Evolutionary conservation across 306 rosid genomes (phyloP).

Genomic region (Begonia masoniana): DNA sequence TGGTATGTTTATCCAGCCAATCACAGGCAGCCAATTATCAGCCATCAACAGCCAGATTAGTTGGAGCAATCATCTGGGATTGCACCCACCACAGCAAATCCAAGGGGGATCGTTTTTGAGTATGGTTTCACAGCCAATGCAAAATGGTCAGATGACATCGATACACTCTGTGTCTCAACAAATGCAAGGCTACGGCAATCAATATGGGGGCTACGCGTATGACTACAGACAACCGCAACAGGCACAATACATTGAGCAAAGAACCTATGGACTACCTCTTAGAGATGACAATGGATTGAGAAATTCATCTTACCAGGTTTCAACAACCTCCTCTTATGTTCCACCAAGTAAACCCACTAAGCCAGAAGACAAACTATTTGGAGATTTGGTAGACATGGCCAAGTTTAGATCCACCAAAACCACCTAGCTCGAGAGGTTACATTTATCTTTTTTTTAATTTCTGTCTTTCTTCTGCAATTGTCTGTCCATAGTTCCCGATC

Average conservation of each 20-base stretch:
- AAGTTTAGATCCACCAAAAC: conserved; percentile 67
- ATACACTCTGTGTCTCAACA: conserved; percentile 70
- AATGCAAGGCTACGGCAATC: conserved; percentile 69
- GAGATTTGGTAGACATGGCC: conserved; percentile 87
- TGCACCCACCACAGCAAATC: conserved; percentile 26
- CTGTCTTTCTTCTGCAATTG: too few species aligned
- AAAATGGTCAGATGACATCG: conserved; percentile 33
- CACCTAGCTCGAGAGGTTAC: conserved; percentile 16
- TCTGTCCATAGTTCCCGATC: too few species aligned
- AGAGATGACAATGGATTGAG: conserved; percentile 42
- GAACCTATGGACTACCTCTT: conserved; percentile 70
- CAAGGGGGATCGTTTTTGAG: conserved; percentile 22
- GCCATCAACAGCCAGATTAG: conserved; percentile 40
- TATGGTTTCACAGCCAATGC: conserved; percentile 33
- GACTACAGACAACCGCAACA: conserved; percentile 74
- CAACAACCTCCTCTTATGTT: conserved; percentile 40
- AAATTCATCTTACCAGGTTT: conserved; percentile 44
- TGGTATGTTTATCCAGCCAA: conserved; percentile 65
- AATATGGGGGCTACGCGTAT: conserved; percentile 29
- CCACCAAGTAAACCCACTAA: conserved; percentile 61
- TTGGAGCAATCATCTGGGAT: conserved; percentile 48
- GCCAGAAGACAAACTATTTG: conserved; percentile 91
- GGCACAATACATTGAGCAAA: conserved; percentile 55
- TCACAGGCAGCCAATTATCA: conserved; percentile 37
- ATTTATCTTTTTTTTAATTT: too few species aligned